phyloP scores from a whole-genome alignment of 192 early-diverging fungal species.

The Entomortierella chlamydospora region DNA sequence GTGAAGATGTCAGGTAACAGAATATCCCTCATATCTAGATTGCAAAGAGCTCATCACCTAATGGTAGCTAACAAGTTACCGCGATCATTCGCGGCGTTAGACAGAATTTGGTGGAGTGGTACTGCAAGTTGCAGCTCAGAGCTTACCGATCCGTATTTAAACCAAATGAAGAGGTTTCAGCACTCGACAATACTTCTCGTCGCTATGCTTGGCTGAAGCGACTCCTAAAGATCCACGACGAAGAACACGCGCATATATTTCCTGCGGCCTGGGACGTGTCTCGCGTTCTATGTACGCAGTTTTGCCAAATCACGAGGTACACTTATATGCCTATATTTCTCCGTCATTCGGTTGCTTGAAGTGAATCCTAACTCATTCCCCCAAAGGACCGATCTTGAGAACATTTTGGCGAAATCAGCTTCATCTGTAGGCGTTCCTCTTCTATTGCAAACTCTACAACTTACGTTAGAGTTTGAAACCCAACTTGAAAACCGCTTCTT shows the following conservation, averaged over 20 bases:
- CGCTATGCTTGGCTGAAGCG: slow-evolving; percentile 95
- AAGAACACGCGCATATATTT: slow-evolving; percentile 88
- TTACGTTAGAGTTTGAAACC: slow-evolving; percentile 91
- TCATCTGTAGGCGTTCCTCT: slow-evolving; percentile 73
- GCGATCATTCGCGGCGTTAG: neutral
- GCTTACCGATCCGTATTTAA: slow-evolving; percentile 88
- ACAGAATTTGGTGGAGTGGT: slow-evolving; percentile 75
- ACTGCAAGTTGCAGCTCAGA: slow-evolving; percentile 84
- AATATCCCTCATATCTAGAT: too few species aligned
- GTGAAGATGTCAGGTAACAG: slow-evolving; percentile 70
- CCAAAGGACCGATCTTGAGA: slow-evolving; percentile 71
- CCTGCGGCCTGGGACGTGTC: slow-evolving; percentile 83
- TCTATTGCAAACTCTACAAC: slow-evolving; percentile 80
- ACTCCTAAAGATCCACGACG: slow-evolving; percentile 88
- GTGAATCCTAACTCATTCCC: too few species aligned
- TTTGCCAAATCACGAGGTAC: slow-evolving; percentile 87
- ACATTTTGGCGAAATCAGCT: slow-evolving; percentile 68
- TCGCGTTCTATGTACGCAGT: slow-evolving; percentile 74
- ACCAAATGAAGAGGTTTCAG: slow-evolving; percentile 78
- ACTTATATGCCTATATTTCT: neutral
- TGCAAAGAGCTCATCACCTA: too few species aligned
- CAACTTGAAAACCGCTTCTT: slow-evolving; percentile 83
- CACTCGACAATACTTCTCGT: slow-evolving; percentile 84
- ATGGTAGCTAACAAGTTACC: too few species aligned
- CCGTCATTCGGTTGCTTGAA: too few species aligned